phyloP scores from a whole-genome alignment of 352 stramenopile species.

The Pythium phragmitis region DNA sequence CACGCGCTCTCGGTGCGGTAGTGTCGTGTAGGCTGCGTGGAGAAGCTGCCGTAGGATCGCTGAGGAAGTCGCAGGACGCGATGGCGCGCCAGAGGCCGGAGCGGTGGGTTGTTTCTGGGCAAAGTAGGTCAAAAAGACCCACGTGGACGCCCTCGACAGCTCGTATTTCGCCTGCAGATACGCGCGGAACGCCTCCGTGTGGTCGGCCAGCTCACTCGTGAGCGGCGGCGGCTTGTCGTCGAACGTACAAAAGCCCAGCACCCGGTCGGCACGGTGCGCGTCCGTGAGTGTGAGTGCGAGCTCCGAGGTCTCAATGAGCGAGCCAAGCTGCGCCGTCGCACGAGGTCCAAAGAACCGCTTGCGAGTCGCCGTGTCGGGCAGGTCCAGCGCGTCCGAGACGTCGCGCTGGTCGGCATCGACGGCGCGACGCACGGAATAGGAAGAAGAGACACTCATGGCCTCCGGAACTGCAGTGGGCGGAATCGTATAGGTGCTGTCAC shows the following conservation, averaged over 20 bases:
- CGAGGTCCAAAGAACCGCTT: constrained; percentile 61
- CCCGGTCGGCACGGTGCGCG: constrained; percentile 39
- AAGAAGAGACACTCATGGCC: neutral
- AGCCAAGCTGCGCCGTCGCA: constrained; percentile 33
- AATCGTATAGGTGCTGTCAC: too few relatives aligned
- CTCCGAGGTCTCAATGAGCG: constrained; percentile 74
- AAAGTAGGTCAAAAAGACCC: constrained; percentile 58
- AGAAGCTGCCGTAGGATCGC: constrained; percentile 54
- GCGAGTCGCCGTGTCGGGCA: constrained; percentile 54
- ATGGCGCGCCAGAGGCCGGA: neutral
- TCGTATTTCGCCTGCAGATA: constrained; percentile 60
- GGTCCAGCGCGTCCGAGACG: constrained; percentile 53
- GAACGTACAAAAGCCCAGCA: constrained; percentile 66
- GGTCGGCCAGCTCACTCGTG: constrained; percentile 34
- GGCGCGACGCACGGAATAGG: constrained; percentile 44
- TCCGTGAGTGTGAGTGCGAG: constrained; percentile 67
- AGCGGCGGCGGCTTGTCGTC: constrained; percentile 52
- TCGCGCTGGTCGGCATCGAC: constrained; percentile 57
- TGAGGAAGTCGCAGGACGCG: neutral
- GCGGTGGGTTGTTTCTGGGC: constrained; percentile 43
- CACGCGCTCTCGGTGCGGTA: constrained; percentile 39
- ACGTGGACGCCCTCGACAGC: constrained; percentile 41
- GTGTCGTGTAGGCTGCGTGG: constrained; percentile 44
- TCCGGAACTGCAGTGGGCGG: too few relatives aligned
- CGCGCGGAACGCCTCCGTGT: constrained; percentile 29